A percentile compares a stretch with the other conserved stretches of the same genome.
Evolutionary conservation across 768 basidiomycete species (phyloP).

Genomic region (Amanita thiersii): DNA sequence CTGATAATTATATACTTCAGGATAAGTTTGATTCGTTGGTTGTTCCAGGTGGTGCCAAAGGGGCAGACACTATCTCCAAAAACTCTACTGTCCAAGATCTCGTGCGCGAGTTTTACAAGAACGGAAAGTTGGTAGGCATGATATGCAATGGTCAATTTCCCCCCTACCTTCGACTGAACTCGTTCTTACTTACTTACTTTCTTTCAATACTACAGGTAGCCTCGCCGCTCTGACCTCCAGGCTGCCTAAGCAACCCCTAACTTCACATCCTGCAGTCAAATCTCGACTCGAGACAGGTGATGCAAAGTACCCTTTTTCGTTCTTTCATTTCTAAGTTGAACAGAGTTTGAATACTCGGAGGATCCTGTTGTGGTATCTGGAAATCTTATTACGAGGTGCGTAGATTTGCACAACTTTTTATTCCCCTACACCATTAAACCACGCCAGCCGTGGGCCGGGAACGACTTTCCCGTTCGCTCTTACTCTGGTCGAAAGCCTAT

Average conservation of each 20-base stretch:
- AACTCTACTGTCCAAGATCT: conserved; percentile 53
- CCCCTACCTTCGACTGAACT: neutral
- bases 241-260: conserved; percentile 56
- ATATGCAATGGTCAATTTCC: conserved; percentile 65
- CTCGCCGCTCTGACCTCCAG: conserved; percentile 56
- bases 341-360: conserved; percentile 71
- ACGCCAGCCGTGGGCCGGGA: conserved; percentile 62
- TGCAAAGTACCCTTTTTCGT: conserved; percentile 9
- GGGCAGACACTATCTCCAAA: conserved; percentile 64
- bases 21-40: conserved; percentile 61
- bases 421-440: neutral
- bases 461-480: conserved; percentile 75
- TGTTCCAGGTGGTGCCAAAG: conserved; percentile 73
- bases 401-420: neutral
- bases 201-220: conserved; percentile 38
- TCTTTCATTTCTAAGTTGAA: neutral
- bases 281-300: conserved; percentile 46
- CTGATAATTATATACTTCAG: too few species aligned
- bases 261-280: conserved; percentile 73
- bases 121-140: conserved; percentile 65
- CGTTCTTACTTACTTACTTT: neutral
- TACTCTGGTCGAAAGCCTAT: conserved; percentile 64
- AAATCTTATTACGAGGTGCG: conserved; percentile 70
- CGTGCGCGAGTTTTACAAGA: conserved; percentile 45
- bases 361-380: conserved; percentile 66